A percentile compares a stretch with the other conserved stretches of the same genome.
phyloP scores from a whole-genome alignment of 495 filamentous ascomycete genomes.

The Oidiodendron maius region DNA sequence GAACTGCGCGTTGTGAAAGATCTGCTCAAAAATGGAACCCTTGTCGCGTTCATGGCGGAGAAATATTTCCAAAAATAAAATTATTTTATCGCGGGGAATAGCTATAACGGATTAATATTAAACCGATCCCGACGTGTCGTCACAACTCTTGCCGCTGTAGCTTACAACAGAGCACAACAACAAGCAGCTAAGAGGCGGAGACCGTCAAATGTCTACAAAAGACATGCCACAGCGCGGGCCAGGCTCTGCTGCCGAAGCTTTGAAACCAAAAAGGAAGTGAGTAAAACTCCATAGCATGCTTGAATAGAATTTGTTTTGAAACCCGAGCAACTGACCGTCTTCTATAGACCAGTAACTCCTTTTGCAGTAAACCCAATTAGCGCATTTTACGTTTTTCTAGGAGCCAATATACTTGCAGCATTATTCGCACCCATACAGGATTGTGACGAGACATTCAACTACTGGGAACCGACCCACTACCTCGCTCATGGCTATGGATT shows the following conservation, averaged over 20 bases:
- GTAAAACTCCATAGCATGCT: neutral
- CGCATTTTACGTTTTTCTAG: constrained; percentile 72
- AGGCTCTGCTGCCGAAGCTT: neutral
- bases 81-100: neutral
- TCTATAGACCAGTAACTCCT: constrained; percentile 37
- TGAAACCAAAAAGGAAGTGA: constrained; percentile 16
- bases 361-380: constrained; percentile 66
- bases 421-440: constrained; percentile 88
- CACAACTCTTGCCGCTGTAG: neutral
- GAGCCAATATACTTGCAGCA: constrained; percentile 70
- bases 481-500: constrained; percentile 87
- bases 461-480: constrained; percentile 98
- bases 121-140: too few species aligned
- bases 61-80: neutral
- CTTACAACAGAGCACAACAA: neutral
- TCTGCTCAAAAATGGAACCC: neutral
- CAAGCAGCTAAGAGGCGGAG: neutral
- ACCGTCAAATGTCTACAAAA: constrained; percentile 24
- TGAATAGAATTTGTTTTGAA: neutral
- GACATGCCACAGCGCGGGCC: neutral
- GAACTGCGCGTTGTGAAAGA: too few species aligned
- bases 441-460: constrained; percentile 99
- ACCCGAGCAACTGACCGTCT: constrained; percentile 1
- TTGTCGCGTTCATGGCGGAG: neutral
- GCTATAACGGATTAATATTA: too few species aligned